A percentile compares a stretch with the other conserved stretches of the same genome.
These are phyloP conservation scores for Candida montana DNA, from an alignment of 805 yeast genomes.

Conservation along the genomic window DNA sequence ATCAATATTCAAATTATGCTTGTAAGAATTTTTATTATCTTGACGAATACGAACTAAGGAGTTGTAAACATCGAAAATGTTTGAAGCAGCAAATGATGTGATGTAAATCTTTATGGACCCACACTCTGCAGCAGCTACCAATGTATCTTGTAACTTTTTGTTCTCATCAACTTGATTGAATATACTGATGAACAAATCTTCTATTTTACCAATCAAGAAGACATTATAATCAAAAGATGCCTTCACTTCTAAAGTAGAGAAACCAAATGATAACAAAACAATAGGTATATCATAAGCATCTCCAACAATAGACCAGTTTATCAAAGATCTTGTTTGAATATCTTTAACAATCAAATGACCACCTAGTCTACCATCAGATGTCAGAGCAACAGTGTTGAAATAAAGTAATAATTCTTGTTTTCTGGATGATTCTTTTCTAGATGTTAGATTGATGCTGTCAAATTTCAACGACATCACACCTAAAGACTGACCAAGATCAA, in stretches of 20 bases:
- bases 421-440: conserved; percentile 62
- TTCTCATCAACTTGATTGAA: conserved; percentile 58
- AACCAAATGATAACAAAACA: conserved; percentile 53
- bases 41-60: conserved; percentile 66
- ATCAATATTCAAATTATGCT: conserved; percentile 60
- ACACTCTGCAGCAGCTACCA: conserved; percentile 47
- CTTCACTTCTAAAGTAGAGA: conserved; percentile 52
- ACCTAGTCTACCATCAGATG: conserved; percentile 74
- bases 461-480: conserved; percentile 57
- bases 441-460: conserved; percentile 61
- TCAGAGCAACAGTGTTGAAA: conserved; percentile 43
- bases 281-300: conserved; percentile 53
- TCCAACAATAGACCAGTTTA: conserved; percentile 59
- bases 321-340: conserved; percentile 54
- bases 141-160: conserved; percentile 49
- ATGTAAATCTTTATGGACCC: conserved; percentile 54
- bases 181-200: conserved; percentile 45
- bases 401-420: conserved; percentile 67
- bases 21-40: conserved; percentile 67
- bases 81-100: conserved; percentile 84
- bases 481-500: conserved; percentile 80
- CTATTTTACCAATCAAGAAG: conserved; percentile 59
- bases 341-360: conserved; percentile 53
- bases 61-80: conserved; percentile 69
- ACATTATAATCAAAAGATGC: conserved; percentile 81